Percentiles rank a stretch among this genome's conserved stretches.
These are phyloP conservation scores for Diplosphaera chodatii DNA, from an alignment of 139 green algal genomes.

Conservation along the genomic window DNA sequence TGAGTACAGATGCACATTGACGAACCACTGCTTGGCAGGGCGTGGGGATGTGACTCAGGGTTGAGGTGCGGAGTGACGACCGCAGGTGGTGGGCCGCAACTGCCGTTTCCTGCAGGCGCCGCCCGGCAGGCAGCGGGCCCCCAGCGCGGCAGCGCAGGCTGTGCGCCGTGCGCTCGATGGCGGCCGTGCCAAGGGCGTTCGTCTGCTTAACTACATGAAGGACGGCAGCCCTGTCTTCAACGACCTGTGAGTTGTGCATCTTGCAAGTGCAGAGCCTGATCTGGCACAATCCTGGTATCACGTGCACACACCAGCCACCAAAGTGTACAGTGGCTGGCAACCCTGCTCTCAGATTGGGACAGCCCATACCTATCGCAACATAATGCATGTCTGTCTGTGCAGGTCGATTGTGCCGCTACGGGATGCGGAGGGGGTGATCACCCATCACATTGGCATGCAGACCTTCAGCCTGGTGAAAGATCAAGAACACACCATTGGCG, in stretches of 20 bases:
- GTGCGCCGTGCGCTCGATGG: background rate
- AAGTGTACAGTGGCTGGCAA: too few relatives aligned
- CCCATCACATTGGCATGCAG: slow-evolving; percentile 23
- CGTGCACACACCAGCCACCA: too few relatives aligned
- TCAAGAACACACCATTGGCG: background rate
- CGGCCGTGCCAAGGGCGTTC: background rate
- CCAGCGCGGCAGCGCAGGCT: slow-evolving; percentile 2
- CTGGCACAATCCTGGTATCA: background rate
- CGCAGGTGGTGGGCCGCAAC: slow-evolving; percentile 22
- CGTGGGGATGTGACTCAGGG: too few relatives aligned
- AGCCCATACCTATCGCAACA: background rate
- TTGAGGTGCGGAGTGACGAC: too few relatives aligned
- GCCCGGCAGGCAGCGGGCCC: slow-evolving; percentile 1
- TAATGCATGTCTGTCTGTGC: background rate
- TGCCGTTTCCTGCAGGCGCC: slow-evolving; percentile 29
- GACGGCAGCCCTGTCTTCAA: slow-evolving; percentile 16
- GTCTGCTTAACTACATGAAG: slow-evolving; percentile 19
- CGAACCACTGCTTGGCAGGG: too few relatives aligned
- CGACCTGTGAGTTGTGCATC: slow-evolving; percentile 3
- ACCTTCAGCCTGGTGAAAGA: background rate
- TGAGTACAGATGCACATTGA: too few relatives aligned
- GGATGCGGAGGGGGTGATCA: slow-evolving; percentile 14
- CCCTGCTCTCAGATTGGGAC: background rate
- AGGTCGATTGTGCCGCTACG: slow-evolving; percentile 18
- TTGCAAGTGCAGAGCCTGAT: background rate